Base-by-base conservation (phyloP, 495 filamentous ascomycete genomes). In the Achaetomiella virescens region DNA sequence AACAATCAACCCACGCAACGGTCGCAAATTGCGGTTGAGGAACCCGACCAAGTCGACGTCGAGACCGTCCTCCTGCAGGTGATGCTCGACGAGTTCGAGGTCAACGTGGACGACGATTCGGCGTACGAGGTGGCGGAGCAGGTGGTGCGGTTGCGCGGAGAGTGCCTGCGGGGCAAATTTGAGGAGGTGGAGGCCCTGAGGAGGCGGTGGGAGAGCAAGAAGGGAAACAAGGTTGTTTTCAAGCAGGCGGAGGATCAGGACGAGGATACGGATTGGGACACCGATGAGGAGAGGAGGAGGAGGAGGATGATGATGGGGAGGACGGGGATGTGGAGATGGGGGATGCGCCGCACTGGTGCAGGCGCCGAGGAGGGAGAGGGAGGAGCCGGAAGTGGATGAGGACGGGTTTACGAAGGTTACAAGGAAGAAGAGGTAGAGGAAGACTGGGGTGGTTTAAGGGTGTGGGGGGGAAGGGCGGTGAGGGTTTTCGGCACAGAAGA, bases 51-150 rank as follows among this genome's bases (percentile, higher is more conserved):
- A n/a, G 81, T 86, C 42, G 90, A 96, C 61, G 70, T 97, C 33
- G 93, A 97, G 72, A 78, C 82, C 41, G 82, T 89, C 12, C 74
- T 97, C 49, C 72, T 95, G 25, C 87, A 96, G 61, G 86, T 91
- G 20, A 91, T 98, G 87, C 81, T 86, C 58, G 95, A 97, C 71
- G 92, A 98, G 71, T 98, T 97, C 66, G 90, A 93, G 47, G 85
- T 91, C 35, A 84, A 85, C 51, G 80, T 97, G 15, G 93, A 97
- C 63, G 91, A 97, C 71, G 91, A 88, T 59, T 90, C 83, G 52
- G 89, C 85, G 31, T 85, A 77, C 37, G 80, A 83, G 67, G 80
- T 95, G 17, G 90, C 90, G 17, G 77, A 78, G 54, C 70, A 80
- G 71, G 87, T 97, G 41, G 73, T 92, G 72, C 75, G 78, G 35